Percentiles rank a stretch among this genome's conserved stretches.
phyloP scores from a whole-genome alignment of 1,284 basidiomycete genomes.

The Phenoliferia sp. region DNA sequence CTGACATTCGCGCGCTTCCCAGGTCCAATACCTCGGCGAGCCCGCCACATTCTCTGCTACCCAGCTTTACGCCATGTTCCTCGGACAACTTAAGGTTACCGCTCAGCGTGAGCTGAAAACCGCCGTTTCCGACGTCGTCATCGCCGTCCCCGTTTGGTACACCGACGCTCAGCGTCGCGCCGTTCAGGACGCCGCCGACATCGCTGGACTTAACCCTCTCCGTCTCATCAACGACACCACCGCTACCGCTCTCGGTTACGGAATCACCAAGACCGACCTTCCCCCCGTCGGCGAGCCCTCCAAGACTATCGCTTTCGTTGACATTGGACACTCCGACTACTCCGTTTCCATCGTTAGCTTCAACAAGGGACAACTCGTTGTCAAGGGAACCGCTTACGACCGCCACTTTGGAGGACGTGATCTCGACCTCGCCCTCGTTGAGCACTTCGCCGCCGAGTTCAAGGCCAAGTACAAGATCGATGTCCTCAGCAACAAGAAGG shows the following conservation, averaged over 20 bases:
- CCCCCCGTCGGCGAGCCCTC: slow-evolving; percentile 71
- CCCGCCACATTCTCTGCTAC: slow-evolving; percentile 69
- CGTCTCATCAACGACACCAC: slow-evolving; percentile 93
- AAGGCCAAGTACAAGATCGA: slow-evolving; percentile 92
- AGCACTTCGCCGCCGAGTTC: slow-evolving; percentile 84
- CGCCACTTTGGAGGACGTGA: slow-evolving; percentile 87
- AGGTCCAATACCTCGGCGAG: slow-evolving; percentile 86
- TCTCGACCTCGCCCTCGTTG: slow-evolving; percentile 80
- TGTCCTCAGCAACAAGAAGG: slow-evolving; percentile 81
- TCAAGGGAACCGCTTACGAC: slow-evolving; percentile 83
- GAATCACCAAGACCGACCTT: slow-evolving; percentile 92
- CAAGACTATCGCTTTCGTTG: slow-evolving; percentile 81
- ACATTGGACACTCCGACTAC: slow-evolving; percentile 84
- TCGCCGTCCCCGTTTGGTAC: slow-evolving; percentile 91
- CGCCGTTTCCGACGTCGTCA: slow-evolving; percentile 79
- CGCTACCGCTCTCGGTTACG: slow-evolving; percentile 86
- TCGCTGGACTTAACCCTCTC: slow-evolving; percentile 80
- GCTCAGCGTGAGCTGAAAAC: slow-evolving; percentile 76
- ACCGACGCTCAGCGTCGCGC: slow-evolving; percentile 85
- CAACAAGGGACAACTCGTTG: slow-evolving; percentile 80
- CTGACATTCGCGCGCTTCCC: no score
- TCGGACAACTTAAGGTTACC: slow-evolving; percentile 82
- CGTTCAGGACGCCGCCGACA: slow-evolving; percentile 75
- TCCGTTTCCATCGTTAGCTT: slow-evolving; percentile 81
- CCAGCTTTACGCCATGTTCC: slow-evolving; percentile 78